Evolutionary conservation across 805 yeast genomes (phyloP).

Genomic region (Yamadazyma olivae): DNA sequence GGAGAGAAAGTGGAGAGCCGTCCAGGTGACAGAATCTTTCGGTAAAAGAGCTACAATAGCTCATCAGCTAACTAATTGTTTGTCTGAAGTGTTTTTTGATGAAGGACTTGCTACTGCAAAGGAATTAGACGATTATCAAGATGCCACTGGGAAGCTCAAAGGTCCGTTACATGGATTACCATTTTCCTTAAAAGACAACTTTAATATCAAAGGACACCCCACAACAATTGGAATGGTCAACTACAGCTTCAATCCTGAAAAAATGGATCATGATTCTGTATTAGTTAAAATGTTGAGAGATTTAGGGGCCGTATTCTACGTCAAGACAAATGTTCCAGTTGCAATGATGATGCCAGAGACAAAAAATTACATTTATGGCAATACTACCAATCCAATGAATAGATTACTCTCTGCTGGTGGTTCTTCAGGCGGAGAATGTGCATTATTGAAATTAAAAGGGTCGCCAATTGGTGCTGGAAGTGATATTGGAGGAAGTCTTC

Average conservation of each 20-base stretch:
- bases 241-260: conserved; percentile 15
- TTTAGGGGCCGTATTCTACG: conserved; percentile 41
- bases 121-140: conserved; percentile 49
- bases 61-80: conserved; percentile 44
- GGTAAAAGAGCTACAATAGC: conserved; percentile 41
- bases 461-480: conserved; percentile 38
- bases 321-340: conserved; percentile 44
- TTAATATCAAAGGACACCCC: conserved; percentile 36
- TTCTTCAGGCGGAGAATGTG: conserved; percentile 44
- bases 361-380: conserved; percentile 37
- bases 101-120: conserved; percentile 58
- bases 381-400: conserved; percentile 35
- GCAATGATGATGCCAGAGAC: conserved; percentile 44
- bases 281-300: conserved; percentile 31
- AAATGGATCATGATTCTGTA: conserved; percentile 22
- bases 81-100: conserved; percentile 47
- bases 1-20: conserved; percentile 29
- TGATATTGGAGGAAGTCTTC: conserved; percentile 43
- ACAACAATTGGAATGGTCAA: conserved; percentile 36
- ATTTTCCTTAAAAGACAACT: conserved; percentile 54
- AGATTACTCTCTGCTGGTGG: conserved; percentile 40
- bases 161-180: conserved; percentile 73
- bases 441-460: conserved; percentile 39
- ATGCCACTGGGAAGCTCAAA: conserved; percentile 42
- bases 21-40: conserved; percentile 37